phyloP scores from a whole-genome alignment of 148 eudicot species.

The Persicaria tinctoria region DNA sequence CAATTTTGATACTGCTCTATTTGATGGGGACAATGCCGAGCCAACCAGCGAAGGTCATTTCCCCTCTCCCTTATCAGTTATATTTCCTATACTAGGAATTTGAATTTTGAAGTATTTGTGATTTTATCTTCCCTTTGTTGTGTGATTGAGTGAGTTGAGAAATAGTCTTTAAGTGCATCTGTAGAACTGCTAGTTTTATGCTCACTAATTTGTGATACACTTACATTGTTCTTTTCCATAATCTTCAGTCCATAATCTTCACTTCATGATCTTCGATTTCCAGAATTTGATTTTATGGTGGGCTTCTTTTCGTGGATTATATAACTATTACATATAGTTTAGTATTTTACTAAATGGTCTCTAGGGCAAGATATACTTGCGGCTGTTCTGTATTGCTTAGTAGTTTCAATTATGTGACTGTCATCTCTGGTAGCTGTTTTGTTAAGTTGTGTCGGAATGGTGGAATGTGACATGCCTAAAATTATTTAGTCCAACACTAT shows the following conservation, averaged over 20 bases:
- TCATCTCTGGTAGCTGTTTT: not conserved
- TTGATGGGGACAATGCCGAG: constrained; percentile 55
- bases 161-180: not conserved
- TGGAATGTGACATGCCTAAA: not conserved
- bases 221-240: not conserved
- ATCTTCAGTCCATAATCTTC: not conserved
- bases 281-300: not conserved
- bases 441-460: not conserved
- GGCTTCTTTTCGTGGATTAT: not conserved
- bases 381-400: not conserved
- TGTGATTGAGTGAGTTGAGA: not conserved
- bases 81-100: not conserved
- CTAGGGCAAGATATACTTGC: not conserved
- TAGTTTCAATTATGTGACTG: not conserved
- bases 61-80: not conserved
- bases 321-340: no score
- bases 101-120: constrained; percentile 9
- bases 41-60: constrained; percentile 44
- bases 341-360: no score
- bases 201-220: not conserved
- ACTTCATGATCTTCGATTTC: not conserved
- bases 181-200: not conserved
- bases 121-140: not conserved
- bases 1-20: constrained; percentile 90
- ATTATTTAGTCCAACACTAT: not conserved